Base-by-base conservation (phyloP, 306 rosid genomes). In the Rubus idaeus region DNA sequence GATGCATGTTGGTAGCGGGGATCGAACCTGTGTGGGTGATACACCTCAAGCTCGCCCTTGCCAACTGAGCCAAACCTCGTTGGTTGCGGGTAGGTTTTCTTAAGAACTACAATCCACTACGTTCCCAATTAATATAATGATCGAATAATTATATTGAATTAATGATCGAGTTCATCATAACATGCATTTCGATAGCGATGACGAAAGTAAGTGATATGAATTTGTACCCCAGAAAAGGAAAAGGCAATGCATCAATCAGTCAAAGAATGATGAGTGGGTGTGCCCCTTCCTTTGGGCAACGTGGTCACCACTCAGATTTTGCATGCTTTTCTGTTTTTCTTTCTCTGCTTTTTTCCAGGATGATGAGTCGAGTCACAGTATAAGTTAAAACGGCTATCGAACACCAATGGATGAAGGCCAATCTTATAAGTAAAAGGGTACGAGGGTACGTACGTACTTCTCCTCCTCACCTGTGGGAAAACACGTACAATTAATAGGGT, bases 291-390 rank as follows among this genome's bases (percentile, higher is more conserved):
- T n/a, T 7, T 55, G 30, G 8, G 61, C 61, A n/a, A 55, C 63
- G 63, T 57, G 63, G 63, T 21, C 6, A 57, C 14, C 63, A 57
- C 63, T 57, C 12, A 57, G 14, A 57, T 57, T 10, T 57, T 57
- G 6, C 37, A 21, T 57, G 63, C 63, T 57, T 57, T 57, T 57
- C 37, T 57, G 37, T 55, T 21, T 57, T 53, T 53, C 23, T n/a
- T 18, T 18, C 60, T 53, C 8, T 53, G 23, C 37, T 20, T 57
- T 21, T 62, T 35, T 62, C 20, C 68, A 62, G 20, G 68, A 62
- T 35, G 40, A 60, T 61, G 66, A 61, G 66, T 61, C 68, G 66
- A 61, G 66, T 61, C 68, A 35, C n/a, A 6, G 20, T 12, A 35
- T 20, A 35, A 13, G 68, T 35, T 62, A 13, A 13, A 30, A 4